Evolutionary conservation across 2,329 filamentous ascomycete species (phyloP).

Genomic region (Xylaria sp.): DNA sequence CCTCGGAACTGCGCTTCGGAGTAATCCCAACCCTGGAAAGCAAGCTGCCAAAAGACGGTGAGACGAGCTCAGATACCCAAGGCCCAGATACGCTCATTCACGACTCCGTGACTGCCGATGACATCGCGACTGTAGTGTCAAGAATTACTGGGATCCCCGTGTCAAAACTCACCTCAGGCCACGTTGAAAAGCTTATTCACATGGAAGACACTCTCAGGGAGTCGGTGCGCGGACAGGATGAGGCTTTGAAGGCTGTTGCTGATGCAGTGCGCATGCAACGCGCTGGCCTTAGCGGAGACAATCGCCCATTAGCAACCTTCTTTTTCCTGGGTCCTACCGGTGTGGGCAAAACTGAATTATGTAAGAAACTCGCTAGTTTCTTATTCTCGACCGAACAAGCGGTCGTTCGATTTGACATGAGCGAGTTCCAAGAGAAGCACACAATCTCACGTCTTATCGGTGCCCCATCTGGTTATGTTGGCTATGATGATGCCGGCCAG

Average conservation of each 20-base stretch:
- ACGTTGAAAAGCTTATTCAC: slow-evolving; percentile 92
- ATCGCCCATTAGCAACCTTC: slow-evolving; percentile 90
- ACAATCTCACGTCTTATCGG: slow-evolving; percentile 94
- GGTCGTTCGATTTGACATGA: slow-evolving; percentile 96
- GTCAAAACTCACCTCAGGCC: slow-evolving; percentile 89
- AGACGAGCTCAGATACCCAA: slow-evolving; percentile 50
- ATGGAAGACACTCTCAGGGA: slow-evolving; percentile 92
- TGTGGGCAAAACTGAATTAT: slow-evolving; percentile 96
- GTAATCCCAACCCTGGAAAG: slow-evolving; percentile 83
- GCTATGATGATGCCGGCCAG: slow-evolving; percentile 96
- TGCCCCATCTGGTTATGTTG: slow-evolving; percentile 92
- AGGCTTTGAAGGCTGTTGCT: slow-evolving; percentile 88
- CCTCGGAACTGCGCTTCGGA: slow-evolving; percentile 90
- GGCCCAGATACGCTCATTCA: slow-evolving; percentile 75
- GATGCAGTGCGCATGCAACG: slow-evolving; percentile 94
- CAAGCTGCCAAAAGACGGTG: slow-evolving; percentile 80
- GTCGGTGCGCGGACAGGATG: slow-evolving; percentile 90
- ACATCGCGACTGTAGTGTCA: slow-evolving; percentile 92
- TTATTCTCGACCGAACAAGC: slow-evolving; percentile 92
- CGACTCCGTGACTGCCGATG: slow-evolving; percentile 93
- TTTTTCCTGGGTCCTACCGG: slow-evolving; percentile 98
- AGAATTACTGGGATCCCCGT: slow-evolving; percentile 93
- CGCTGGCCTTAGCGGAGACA: slow-evolving; percentile 90
- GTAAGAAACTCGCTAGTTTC: slow-evolving; percentile 94
- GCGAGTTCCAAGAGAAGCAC: slow-evolving; percentile 96